phyloP scores from a whole-genome alignment of 495 filamentous ascomycete genomes.

The Penicillium atrosanguineum region DNA sequence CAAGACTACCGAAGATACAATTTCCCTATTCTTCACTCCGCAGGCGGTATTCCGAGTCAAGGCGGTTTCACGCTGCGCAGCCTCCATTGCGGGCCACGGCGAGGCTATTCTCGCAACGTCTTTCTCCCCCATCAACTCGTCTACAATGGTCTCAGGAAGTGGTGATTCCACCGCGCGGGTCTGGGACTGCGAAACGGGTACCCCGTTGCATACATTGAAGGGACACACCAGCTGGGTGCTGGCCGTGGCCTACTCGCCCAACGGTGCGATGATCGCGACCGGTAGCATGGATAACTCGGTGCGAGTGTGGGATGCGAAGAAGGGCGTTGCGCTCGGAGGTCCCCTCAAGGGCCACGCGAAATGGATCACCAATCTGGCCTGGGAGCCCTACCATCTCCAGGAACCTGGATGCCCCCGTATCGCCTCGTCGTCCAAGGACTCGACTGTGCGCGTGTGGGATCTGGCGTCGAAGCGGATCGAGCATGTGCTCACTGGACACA shows the following conservation, averaged over 20 bases:
- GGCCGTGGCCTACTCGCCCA: slow-evolving; percentile 80
- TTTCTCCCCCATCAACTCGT: slow-evolving; percentile 81
- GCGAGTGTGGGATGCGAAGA: slow-evolving; percentile 83
- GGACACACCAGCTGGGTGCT: slow-evolving; percentile 95
- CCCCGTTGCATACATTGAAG: slow-evolving; percentile 82
- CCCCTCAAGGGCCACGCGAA: slow-evolving; percentile 88
- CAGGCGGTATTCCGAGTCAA: slow-evolving; percentile 95
- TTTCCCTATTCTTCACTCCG: slow-evolving; percentile 79
- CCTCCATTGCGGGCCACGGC: slow-evolving; percentile 86
- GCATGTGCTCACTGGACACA: slow-evolving; percentile 81
- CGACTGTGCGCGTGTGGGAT: slow-evolving; percentile 87
- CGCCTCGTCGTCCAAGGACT: slow-evolving; percentile 87
- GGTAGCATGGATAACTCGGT: slow-evolving; percentile 93
- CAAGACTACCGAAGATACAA: slow-evolving; percentile 68
- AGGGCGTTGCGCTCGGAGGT: slow-evolving; percentile 70
- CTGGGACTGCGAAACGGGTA: slow-evolving; percentile 95
- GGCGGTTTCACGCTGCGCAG: slow-evolving; percentile 84
- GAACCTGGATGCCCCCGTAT: slow-evolving; percentile 70
- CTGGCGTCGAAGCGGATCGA: slow-evolving; percentile 75
- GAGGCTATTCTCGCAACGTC: slow-evolving; percentile 85
- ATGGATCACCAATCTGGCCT: slow-evolving; percentile 83
- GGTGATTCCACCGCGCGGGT: slow-evolving; percentile 91
- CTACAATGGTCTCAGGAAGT: slow-evolving; percentile 81
- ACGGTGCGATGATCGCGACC: slow-evolving; percentile 78
- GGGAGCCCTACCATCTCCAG: slow-evolving; percentile 93